Conservation (phyloP, 2,329 filamentous ascomycete genomes). For the Beauveria sp. region DNA sequence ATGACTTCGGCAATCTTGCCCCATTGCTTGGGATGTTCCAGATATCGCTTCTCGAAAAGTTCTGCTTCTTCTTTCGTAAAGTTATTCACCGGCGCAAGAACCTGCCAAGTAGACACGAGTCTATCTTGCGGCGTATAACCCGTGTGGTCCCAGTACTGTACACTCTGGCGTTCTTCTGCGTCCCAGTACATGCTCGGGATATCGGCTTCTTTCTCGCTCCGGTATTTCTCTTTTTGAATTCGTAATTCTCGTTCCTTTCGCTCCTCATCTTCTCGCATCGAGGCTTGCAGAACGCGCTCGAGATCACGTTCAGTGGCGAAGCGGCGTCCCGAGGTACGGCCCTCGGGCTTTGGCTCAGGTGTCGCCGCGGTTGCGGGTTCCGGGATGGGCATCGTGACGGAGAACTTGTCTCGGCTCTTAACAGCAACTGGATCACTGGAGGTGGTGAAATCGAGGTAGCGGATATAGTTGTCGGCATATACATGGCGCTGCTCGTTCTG, state of each 20-base stretch:
- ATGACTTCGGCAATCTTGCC: constrained; percentile 65
- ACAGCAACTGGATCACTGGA: constrained; percentile 47
- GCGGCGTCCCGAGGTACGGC: constrained; percentile 43
- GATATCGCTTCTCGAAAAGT: constrained; percentile 65
- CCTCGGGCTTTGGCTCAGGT: constrained; percentile 50
- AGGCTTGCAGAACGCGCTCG: constrained; percentile 64
- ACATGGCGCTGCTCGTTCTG: constrained; percentile 32
- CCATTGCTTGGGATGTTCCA: constrained; percentile 76
- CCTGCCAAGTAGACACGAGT: constrained; percentile 63
- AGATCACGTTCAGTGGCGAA: constrained; percentile 68
- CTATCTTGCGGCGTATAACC: constrained; percentile 57
- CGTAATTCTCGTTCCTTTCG: constrained; percentile 58
- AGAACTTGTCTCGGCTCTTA: constrained; percentile 49
- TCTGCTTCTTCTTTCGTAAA: constrained; percentile 65
- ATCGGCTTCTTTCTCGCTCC: constrained; percentile 68
- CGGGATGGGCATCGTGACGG: constrained; percentile 28
- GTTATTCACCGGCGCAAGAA: constrained; percentile 65
- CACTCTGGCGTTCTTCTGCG: constrained; percentile 49
- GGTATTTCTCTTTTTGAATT: constrained; percentile 60
- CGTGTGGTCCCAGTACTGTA: constrained; percentile 57
- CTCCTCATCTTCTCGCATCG: constrained; percentile 63
- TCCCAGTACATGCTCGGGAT: constrained; percentile 65
- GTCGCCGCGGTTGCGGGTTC: constrained; percentile 30
- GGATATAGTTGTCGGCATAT: constrained; percentile 41
- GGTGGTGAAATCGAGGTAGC: constrained; percentile 48